Evolutionary conservation across 306 rosid genomes (phyloP).

Genomic region (Quercus parvula): DNA sequence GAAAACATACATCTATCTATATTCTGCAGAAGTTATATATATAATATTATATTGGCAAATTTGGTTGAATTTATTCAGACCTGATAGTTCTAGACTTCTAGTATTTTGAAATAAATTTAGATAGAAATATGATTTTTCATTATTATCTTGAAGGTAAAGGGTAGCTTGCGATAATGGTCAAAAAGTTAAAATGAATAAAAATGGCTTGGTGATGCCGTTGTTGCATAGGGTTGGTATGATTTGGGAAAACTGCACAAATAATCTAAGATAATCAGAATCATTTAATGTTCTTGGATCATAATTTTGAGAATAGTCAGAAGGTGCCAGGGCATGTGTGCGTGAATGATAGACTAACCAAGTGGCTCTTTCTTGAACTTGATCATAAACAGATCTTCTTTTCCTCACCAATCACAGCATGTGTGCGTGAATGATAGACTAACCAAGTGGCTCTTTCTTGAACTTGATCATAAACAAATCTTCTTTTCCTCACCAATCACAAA

Average conservation of each 20-base stretch:
- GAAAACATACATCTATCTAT: not conserved
- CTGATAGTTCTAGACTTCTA: not conserved
- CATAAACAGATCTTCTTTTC: too few species aligned
- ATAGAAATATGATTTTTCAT: not conserved
- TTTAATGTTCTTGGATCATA: not conserved
- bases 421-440: too few species aligned
- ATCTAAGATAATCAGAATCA: not conserved
- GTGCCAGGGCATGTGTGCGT: too few species aligned
- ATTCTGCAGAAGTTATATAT: not conserved
- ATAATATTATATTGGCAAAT: not conserved
- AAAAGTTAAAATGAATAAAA: not conserved
- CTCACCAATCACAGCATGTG: too few species aligned
- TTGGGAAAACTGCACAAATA: not conserved
- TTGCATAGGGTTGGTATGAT: not conserved
- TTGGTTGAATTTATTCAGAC: not conserved
- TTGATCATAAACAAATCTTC: too few species aligned
- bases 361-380: too few species aligned
- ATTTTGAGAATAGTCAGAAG: not conserved
- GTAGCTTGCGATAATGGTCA: not conserved
- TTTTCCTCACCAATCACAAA: too few species aligned
- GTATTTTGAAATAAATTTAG: not conserved
- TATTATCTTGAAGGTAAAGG: not conserved
- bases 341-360: too few species aligned
- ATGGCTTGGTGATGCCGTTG: not conserved
- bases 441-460: too few species aligned